These are phyloP conservation scores for Cadophora gregata DNA, from an alignment of 2,329 filamentous ascomycete species.

Conservation along the genomic window DNA sequence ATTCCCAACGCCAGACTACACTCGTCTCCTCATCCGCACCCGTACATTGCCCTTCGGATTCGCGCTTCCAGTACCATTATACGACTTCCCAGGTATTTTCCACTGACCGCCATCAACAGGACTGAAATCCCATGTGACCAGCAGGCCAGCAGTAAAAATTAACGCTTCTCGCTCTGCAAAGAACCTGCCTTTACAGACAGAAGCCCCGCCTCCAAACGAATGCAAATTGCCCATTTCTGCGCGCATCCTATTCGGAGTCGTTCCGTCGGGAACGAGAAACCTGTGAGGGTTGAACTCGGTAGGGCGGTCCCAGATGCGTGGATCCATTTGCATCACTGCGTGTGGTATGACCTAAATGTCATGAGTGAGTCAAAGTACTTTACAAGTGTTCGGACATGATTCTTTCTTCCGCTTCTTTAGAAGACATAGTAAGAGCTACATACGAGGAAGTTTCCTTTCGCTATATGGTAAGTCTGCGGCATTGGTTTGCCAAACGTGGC, in stretches of 20 bases:
- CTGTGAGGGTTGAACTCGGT: conserved; percentile 48
- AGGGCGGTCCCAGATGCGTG: conserved; percentile 46
- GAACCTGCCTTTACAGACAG: conserved; percentile 54
- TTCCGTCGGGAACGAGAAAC: conserved; percentile 49
- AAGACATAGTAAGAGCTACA: not conserved
- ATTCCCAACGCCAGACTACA: not conserved
- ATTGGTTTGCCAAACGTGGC: conserved; percentile 30
- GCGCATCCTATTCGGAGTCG: conserved; percentile 30
- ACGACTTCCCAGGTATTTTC: conserved; percentile 21
- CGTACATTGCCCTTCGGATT: conserved; percentile 21
- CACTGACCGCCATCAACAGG: conserved; percentile 42
- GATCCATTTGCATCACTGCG: conserved; percentile 49
- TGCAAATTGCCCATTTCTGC: conserved; percentile 50
- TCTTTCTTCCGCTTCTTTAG: not conserved
- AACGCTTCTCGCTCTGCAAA: conserved; percentile 56
- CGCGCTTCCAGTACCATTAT: conserved; percentile 27
- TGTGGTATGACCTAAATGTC: conserved; percentile 47
- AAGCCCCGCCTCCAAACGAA: conserved; percentile 53
- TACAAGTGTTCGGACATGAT: not conserved
- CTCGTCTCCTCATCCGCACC: conserved; percentile 23
- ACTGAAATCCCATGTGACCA: conserved; percentile 60
- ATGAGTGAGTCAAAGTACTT: not conserved
- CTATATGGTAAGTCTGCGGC: conserved; percentile 46
- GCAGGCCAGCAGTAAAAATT: conserved; percentile 55
- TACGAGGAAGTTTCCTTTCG: conserved; percentile 45